Base-by-base conservation (phyloP, 164 flowering plant genomes). In the Annona squamosa region DNA sequence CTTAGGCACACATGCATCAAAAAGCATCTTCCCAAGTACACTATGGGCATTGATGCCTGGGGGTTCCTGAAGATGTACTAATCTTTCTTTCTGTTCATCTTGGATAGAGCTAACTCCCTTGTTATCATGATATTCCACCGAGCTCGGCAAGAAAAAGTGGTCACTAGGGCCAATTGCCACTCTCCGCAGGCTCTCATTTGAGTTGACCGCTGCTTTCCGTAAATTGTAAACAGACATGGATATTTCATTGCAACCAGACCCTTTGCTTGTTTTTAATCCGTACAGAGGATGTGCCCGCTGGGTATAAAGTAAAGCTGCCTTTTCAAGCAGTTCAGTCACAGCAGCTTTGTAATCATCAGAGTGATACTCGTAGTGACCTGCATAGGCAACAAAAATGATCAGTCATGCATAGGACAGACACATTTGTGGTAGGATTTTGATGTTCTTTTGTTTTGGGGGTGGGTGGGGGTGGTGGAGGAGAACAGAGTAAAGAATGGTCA, bases 1-100 rank as follows among this genome's bases (percentile, higher is more conserved):
- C 84, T 84, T 90, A 43, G 99, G 99, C 71, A 91, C 87, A 76
- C 97, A 92, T 0, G 83, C 94, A 64, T 95, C 98, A 56, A 90
- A 95, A 56, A 95, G 94, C 69, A 92, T 77, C 77, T 90, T 89
- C 13, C 99, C 98, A 57, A 95, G 87, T 74, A 92, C 90, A 0
- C 98, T 95, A 26, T 90, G 88, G 41, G 92, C 84, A 61, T 73
- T 89, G 47, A 89, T 83, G 72, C 80, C 82, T 67, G 93, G 94
- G 5, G 81, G 87, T 67, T 71, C 81, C 2, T 84, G 83, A 56
- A 89, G 71, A 78, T 77, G 92, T 59, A 91, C 76, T 67, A 82
- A 69, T 43, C 80, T 86, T 74, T 86, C 88, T 71, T 81, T 84
- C 41, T 65, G 77, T 64, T 79, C 86, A 63, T 89, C 87, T 37